Base-by-base conservation (phyloP, 768 basidiomycete genomes). In the Leucosporidium yakuticum region DNA sequence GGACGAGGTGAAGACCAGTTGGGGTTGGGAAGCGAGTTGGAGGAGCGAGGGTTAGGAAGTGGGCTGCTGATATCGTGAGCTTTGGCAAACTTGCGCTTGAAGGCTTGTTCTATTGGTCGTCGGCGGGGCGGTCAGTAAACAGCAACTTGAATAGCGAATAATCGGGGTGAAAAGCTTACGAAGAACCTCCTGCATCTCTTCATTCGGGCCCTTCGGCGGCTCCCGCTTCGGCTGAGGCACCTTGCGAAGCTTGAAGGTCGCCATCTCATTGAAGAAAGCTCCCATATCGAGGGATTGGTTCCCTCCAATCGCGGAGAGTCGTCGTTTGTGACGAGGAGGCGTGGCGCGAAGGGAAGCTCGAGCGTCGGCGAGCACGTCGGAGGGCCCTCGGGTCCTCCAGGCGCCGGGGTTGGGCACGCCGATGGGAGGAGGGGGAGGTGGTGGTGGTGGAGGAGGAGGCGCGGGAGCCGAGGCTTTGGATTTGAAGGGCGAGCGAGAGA, bases 31-130 rank as follows among this genome's bases (percentile, higher is more conserved):
- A 4, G 57, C 44, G 25, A 25, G 17, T 27, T 5, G 12, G n/a
- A n/a, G n/a, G n/a, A n/a, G n/a, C 1, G 44, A n/a, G 9, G 39
- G 59, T 20, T 25, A 7, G 15, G 39, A 44, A 12, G 59, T 48
- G n/a, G 39, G 39, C 39, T 44, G 8, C 8, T 9, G 39, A 44
- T 44, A 15, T 44, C 39, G 44, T 60, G 39, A 4, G 39, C 39
- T 44, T 60, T 60, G 1, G 39, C 59, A 15, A 60, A 60, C 44
- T 60, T 60, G 25, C 44, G 39, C 44, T 60, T 44, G 59, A 60
- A 60, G 6, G 59, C 59, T 60, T 60, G 39, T 21, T 60, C 59
- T 48, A 27, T 4, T 19, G 53, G 31, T 8, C 19, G 15, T 2
- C 7, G 5, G 15, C 3, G 36, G n/a, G 44, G 57, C 4, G n/a